Conservation (phyloP, 1,284 basidiomycete genomes). For the Rhodotorula sp. region DNA sequence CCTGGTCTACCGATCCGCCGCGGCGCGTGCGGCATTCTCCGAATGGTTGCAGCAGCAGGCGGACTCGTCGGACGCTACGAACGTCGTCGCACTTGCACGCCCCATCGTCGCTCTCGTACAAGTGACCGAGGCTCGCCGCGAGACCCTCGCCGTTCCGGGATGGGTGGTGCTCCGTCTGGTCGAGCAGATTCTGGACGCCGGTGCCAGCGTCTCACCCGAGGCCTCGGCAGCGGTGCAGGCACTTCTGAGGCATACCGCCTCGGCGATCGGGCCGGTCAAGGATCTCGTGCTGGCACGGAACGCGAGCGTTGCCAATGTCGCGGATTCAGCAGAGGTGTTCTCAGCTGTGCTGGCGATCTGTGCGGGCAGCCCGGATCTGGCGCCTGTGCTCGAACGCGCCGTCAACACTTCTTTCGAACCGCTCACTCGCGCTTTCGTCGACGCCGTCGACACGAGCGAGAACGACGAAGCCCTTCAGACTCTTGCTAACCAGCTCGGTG, state of each 20-base stretch:
- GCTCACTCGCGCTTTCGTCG: constrained; percentile 24
- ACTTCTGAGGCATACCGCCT: no score
- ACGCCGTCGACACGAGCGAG: constrained; percentile 26
- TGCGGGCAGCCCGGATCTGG: neutral
- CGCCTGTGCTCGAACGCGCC: neutral
- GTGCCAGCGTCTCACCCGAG: neutral
- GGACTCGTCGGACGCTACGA: no score
- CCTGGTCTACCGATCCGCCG: constrained; percentile 27
- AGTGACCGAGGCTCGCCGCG: constrained; percentile 2
- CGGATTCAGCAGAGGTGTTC: no score
- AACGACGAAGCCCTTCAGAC: constrained; percentile 9
- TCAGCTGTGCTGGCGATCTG: neutral
- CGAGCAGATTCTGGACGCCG: neutral
- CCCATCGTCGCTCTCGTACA: constrained; percentile 22
- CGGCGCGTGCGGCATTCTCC: constrained; percentile 13
- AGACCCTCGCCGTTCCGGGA: neutral
- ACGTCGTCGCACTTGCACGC: constrained; percentile 1
- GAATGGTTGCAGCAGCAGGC: neutral
- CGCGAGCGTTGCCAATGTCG: no score
- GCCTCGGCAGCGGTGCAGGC: no score
- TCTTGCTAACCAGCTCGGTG: constrained; percentile 13
- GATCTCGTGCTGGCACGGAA: no score
- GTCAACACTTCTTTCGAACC: constrained; percentile 18
- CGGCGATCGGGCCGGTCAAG: no score
- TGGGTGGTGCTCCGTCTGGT: neutral